A percentile compares a stretch with the other conserved stretches of the same genome.
Evolutionary conservation across 371 early-diverging fungal genomes (phyloP).

Genomic region (Mortierella sp.): DNA sequence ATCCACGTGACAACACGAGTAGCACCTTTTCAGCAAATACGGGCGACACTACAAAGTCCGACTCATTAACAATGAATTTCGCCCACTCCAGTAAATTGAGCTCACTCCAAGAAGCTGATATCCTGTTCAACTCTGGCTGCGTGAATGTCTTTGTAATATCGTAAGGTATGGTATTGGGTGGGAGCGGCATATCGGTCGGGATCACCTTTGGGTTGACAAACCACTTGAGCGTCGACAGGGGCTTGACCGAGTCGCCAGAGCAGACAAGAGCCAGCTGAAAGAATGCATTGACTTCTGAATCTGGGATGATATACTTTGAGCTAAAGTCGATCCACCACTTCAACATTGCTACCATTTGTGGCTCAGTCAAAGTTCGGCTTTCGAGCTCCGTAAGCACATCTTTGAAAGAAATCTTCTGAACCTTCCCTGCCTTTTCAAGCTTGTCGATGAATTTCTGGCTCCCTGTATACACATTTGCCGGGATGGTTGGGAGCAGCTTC

Average conservation of each 20-base stretch:
- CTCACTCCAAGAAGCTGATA: constrained; percentile 72
- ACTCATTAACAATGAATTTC: constrained; percentile 61
- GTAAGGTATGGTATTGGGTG: constrained; percentile 72
- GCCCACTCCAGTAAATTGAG: constrained; percentile 77
- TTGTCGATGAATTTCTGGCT: constrained; percentile 73
- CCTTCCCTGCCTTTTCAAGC: constrained; percentile 58
- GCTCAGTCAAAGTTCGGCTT: constrained; percentile 61
- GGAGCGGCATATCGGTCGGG: constrained; percentile 73
- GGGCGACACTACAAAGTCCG: constrained; percentile 66
- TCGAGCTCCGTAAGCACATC: constrained; percentile 81
- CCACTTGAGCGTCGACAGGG: constrained; percentile 61
- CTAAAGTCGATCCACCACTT: constrained; percentile 80
- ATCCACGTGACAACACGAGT: constrained; percentile 66
- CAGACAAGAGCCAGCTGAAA: constrained; percentile 58
- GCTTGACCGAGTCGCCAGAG: constrained; percentile 59
- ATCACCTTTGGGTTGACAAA: constrained; percentile 73
- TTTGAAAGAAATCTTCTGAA: constrained; percentile 60
- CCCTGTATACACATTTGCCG: constrained; percentile 59
- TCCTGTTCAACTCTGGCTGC: constrained; percentile 67
- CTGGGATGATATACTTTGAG: constrained; percentile 23
- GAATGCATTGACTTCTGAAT: constrained; percentile 33
- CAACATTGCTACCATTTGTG: constrained; percentile 79
- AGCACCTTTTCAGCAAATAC: constrained; percentile 78
- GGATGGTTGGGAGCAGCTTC: constrained; percentile 73
- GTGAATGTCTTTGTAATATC: constrained; percentile 73